Conservation (phyloP, 805 yeast genomes). For the Candida ovalis region DNA sequence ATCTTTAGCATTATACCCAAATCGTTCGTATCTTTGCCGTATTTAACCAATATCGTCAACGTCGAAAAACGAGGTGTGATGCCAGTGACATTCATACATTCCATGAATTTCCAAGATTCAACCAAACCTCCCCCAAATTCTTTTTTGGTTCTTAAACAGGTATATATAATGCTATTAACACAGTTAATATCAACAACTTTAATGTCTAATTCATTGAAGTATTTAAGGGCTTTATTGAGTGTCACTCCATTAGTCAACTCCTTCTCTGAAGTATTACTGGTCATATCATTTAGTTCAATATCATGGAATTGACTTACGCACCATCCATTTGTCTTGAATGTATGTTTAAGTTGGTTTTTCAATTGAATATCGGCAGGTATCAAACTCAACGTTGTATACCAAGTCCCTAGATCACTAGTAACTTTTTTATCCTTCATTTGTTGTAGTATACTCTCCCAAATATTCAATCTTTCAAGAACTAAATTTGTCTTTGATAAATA, state of each 20-base stretch:
- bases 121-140: conserved; percentile 6
- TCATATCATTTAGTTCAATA: conserved; percentile 17
- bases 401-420: conserved; percentile 18
- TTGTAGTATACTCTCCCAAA: conserved; percentile 14
- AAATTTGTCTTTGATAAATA: conserved; percentile 9
- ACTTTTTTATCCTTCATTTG: conserved; percentile 12
- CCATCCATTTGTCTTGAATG: neutral
- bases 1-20: conserved; percentile 14
- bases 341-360: conserved; percentile 10
- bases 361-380: conserved; percentile 13
- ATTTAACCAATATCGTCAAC: conserved; percentile 19
- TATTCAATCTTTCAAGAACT: conserved; percentile 13
- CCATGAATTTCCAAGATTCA: conserved; percentile 22
- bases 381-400: conserved; percentile 17
- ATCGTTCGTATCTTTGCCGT: conserved; percentile 7
- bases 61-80: conserved; percentile 18
- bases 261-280: conserved; percentile 1
- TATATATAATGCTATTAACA: conserved; percentile 21
- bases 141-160: conserved; percentile 4
- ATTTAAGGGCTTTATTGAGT: conserved; percentile 10
- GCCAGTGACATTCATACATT: neutral
- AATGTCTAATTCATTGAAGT: conserved; percentile 5
- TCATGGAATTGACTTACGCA: conserved; percentile 12
- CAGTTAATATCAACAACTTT: conserved; percentile 16
- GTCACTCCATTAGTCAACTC: neutral